Base-by-base conservation (phyloP, 345 rosid genomes). In the Trapa incisa region DNA sequence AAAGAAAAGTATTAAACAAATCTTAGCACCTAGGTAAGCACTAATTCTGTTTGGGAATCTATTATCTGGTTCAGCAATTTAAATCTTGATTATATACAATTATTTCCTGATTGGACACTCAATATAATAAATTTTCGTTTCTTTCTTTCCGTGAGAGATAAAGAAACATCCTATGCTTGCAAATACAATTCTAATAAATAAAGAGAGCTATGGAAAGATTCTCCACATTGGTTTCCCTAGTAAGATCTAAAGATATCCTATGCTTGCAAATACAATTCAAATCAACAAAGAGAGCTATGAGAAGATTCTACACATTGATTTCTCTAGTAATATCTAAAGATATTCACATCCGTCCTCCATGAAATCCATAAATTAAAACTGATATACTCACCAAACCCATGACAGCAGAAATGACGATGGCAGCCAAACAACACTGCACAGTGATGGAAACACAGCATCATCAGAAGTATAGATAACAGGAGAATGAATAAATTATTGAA, bases 381-480 rank as follows among this genome's bases (percentile, higher is more conserved):
- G 38, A 35, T 50, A 39, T 60, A 76, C 93, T 86, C 75, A 91
- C 99, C 92, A 91, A 81, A 74, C 96, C 86, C 79, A 88, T 87
- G 22, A 95, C 99, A 66, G 97, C 99, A 72, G 97, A 87, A 65
- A 85, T 77, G 17, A 95, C 97, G 65, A 95, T 91, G 62, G 99
- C 97, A 72, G 99, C 99, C 77, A 95, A 81, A 58, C 89, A 88
- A 84, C 97, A 95, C 99, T 95, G 96, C 65, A 78, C 72, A 73
- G 38, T 10, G 52, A 75, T 42, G 60, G 78, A 70, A 67, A 33
- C 71, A 60, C 71, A 70, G 62, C 61, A 17, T 43, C 43, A 71
- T 83, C 72, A 81, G 77, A 62, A 70, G 62, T 72, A 37, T 39
- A 65, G 43, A 66, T 3, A 61, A 61, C 56, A 50, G 6, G 56